Evolutionary conservation across 805 yeast genomes (phyloP), one percentile per base, ranked within the genome.

Genomic region (Groenewaldozyma tartarivorans): DNA sequence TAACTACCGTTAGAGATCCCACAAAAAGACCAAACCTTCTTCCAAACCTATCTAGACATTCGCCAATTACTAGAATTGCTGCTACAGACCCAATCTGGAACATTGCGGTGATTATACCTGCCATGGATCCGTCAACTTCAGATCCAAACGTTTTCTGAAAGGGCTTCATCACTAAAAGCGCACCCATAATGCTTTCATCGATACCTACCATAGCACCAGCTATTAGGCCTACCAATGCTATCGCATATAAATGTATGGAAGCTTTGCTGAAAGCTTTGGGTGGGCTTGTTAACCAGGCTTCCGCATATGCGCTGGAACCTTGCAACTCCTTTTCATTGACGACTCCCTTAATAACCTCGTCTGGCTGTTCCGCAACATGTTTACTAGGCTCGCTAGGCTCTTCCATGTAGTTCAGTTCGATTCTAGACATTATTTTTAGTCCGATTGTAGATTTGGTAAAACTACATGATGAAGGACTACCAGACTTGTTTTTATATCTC

Each of bases 61-160:
- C 38, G 4, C 46, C 46, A 20, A 45, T 36, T 30, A 45, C 43
- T 6, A 47, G 48, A 33, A 45, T 33, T 4, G 45, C 30, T 19
- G 41, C 35, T 5, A 45, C 48, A 30, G 40, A 15, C 11, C 48
- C 48, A 27, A 45, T 45, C 33, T 45, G 48, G 30, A 36, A 40
- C 41, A 45, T 16, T 7, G 42, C 36, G 13, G 48, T 36, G 24
- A 45, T 39, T 31, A 32, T 30, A 4, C 40, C 48, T 2, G 48
- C 48, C 36, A 33, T 39, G 19, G 36, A 20, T 7, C 48, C 48
- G 26, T 20, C 46, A n/a, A 36, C 42, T n/a, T 33, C 36, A 2
- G 46, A 32, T 7, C 46, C 48, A 37, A 45, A 45, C 9, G 20
- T 24, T 4, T 30, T 29, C 24, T 43, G 41, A 38, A 45, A 45